These are phyloP conservation scores for Gloeophyllum trabeum DNA, from an alignment of 768 basidiomycete species.

Conservation along the genomic window DNA sequence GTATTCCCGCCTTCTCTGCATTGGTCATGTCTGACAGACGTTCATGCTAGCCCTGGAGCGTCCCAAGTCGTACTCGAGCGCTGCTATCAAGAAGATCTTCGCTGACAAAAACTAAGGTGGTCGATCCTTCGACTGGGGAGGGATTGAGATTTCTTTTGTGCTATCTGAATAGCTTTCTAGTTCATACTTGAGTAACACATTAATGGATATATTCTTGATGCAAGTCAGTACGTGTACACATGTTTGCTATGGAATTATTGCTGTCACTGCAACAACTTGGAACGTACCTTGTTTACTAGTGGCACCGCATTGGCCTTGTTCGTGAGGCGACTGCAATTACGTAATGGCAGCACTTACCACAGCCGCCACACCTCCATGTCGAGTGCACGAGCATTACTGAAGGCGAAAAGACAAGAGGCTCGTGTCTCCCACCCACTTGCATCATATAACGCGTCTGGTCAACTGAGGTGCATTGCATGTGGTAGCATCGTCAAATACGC, in stretches of 20 bases:
- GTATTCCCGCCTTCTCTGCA: slow-evolving; percentile 17
- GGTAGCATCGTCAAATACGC: slow-evolving; percentile 56
- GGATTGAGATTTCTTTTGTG: not conserved
- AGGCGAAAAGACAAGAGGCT: slow-evolving; percentile 71
- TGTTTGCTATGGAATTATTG: too few species aligned
- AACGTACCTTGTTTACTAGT: too few species aligned
- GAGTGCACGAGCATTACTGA: slow-evolving; percentile 73
- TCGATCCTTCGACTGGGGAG: not conserved
- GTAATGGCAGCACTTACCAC: too few species aligned
- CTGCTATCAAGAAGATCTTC: slow-evolving; percentile 73
- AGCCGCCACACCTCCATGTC: too few species aligned
- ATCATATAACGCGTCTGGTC: slow-evolving; percentile 51
- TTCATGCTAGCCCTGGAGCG: slow-evolving; percentile 59
- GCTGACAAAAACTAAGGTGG: slow-evolving; percentile 30
- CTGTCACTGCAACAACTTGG: too few species aligned
- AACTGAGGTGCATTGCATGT: slow-evolving; percentile 63
- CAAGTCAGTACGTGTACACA: too few species aligned
- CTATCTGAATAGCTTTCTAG: too few species aligned
- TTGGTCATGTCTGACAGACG: not conserved
- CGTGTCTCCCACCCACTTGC: slow-evolving; percentile 67
- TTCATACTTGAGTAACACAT: too few species aligned
- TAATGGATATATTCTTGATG: too few species aligned
- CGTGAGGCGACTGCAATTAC: too few species aligned
- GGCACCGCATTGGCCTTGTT: too few species aligned
- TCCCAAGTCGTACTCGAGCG: slow-evolving; percentile 85